Base-by-base conservation (phyloP, 768 basidiomycete species). In the Leucosporidium yakuticum region DNA sequence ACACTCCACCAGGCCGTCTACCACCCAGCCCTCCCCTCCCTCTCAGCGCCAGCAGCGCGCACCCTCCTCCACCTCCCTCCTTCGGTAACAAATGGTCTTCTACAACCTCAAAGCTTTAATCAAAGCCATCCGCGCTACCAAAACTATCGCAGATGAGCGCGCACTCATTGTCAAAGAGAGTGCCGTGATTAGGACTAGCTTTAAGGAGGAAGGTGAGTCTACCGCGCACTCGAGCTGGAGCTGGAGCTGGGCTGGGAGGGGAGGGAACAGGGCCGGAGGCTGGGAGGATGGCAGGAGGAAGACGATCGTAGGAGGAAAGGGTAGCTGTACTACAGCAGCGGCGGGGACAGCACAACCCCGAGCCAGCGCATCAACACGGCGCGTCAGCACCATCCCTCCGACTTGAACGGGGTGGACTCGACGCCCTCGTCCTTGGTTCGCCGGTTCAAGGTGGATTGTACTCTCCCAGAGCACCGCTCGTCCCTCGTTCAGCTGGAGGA, bases 91-190 rank as follows among this genome's bases (percentile, higher is more conserved):
- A 32, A 21, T 32, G 39, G n/a, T n/a, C 8, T 78, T 79, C 67
- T 79, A 79, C 68, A 81, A 80, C 67, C 74, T 81, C 64, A 79
- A 80, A 94, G 94, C 94, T 75, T 84, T 98, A 74, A 97, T 98
- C 82, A 98, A 98, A 85, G 93, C 91, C 65, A 95, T 98, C 80
- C 85, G 96, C 70, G 85, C 92, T 69, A 96, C 91, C 86, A 99
- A 99, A 94, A 99, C 96, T 59, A 88, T 98, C 64, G 96, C 96
- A 69, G 96, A 99, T 83, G 96, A 99, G 81, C 90, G 95, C 65
- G 87, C 88, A 65, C 87, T 97, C 75, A 94, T 98, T 77, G 90
- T 95, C 78, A 93, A 96, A 78, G 95, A 98, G 82, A 93, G 91
- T 2, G 95, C 95, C 17, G 91, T 93, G 15, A 96, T 98, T 74